Base-by-base conservation (phyloP, 306 rosid species). In the Fagus sylvatica region DNA sequence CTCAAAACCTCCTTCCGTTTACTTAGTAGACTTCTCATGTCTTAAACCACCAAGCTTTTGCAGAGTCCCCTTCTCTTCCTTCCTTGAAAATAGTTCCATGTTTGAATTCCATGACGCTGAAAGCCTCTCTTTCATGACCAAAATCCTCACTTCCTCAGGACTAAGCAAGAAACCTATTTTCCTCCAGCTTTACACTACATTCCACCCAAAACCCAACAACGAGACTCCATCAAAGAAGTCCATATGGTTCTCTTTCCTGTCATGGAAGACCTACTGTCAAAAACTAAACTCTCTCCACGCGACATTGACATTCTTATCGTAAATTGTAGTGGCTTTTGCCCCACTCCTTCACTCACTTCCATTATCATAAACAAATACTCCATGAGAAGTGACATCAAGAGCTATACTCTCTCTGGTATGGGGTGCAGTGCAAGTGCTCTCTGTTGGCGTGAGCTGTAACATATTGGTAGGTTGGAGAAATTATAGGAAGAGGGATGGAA, bases 341-440 rank as follows among this genome's bases (percentile, higher is more conserved):
- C 91, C 69, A 78, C 87, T 4, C 98, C 98, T 73, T 91, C 97
- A 54, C 78, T 94, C 39, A 60, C 86, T 36, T 86, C 98, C 77
- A 83, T 90, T 67, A 48, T 94, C 60, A 76, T 90, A n/a, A 89
- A 91, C 90, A 81, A 84, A 73, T 94, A 84, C 84, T 82, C 89
- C 7, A 84, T 91, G 94, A 81, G 87, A 79, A 85, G 73, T 65
- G 93, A 91, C 78, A 79, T 86, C 6, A 90, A 87, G 74, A 89
- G 91, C 88, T 94, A 53, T 49, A 94, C 89, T 64, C 78, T 94
- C 78, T 90, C 97, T 10, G 97, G 98, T 22, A 94, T 94, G 98
- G 98, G 97, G 43, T 94, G 97, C 72, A 94, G 90, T 56, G 96
- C 98, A 6, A 88, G 97, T 74, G 89, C 97, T 4, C 62, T 89